Evolutionary conservation across 2,329 filamentous ascomycete species (phyloP).

Genomic region (Diaporthe sp.): DNA sequence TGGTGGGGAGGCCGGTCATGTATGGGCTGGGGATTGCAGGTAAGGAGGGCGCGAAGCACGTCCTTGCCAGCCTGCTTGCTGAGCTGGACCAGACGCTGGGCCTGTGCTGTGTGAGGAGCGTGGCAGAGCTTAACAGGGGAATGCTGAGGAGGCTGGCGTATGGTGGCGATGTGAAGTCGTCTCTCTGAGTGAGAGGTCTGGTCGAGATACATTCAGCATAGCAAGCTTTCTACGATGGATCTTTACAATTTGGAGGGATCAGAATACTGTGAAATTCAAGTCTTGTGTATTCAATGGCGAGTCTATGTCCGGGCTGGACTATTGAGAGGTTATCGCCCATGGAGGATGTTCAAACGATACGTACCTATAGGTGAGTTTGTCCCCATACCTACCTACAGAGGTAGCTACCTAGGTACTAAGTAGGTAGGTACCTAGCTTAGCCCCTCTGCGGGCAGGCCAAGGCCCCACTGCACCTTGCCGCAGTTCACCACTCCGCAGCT

Average conservation of each 20-base stretch:
- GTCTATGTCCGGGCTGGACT: neutral
- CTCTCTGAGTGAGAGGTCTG: constrained; percentile 16
- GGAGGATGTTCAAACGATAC: too few species aligned
- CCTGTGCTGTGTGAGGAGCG: constrained; percentile 59
- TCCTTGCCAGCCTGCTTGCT: constrained; percentile 59
- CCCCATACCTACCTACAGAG: too few species aligned
- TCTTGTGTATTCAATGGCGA: too few species aligned
- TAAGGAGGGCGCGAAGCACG: constrained; percentile 62
- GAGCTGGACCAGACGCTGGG: constrained; percentile 68
- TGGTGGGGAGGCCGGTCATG: constrained; percentile 67
- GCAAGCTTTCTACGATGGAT: too few species aligned
- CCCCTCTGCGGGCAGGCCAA: neutral
- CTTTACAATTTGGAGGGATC: too few species aligned
- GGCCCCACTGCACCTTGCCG: constrained; percentile 5
- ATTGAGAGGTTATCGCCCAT: neutral
- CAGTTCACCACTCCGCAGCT: neutral
- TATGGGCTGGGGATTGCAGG: constrained; percentile 68
- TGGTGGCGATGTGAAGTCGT: constrained; percentile 43
- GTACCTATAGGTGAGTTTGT: too few species aligned
- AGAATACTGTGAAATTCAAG: too few species aligned
- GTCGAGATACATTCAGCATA: too few species aligned
- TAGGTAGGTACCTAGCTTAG: neutral
- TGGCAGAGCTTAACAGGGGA: constrained; percentile 49
- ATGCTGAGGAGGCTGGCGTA: constrained; percentile 48
- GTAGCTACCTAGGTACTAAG: too few species aligned